Base-by-base conservation (phyloP, 2,329 filamentous ascomycete genomes). In the Basipetospora chlamydospora region DNA sequence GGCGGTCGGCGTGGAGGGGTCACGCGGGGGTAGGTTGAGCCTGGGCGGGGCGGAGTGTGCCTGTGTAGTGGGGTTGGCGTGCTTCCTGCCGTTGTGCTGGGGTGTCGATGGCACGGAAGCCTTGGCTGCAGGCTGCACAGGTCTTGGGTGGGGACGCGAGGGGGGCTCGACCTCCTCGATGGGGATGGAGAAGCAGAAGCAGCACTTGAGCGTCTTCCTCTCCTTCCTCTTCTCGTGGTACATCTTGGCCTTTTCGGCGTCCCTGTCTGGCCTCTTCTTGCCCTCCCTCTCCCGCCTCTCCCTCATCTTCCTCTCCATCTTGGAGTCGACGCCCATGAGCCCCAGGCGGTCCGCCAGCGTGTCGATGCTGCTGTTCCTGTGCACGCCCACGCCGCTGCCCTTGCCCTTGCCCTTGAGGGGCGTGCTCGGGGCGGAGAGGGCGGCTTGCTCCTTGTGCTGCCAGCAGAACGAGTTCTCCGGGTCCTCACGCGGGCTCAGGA, bases 371-470 rank as follows among this genome's bases (percentile, higher is more conserved):
- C 75, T 79, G 6, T 23, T 6, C 35, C 82, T 67, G 39, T 72
- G 65, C 46, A 77, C 69, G 37, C 78, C 56, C 4, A 77, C 70
- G 17, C 16, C 32, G 23, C 8, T 13, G 22, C 23, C 18, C 16
- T 16, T 11, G 6, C 12, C 33, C 28, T 20, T 18, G 15, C 22
- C 13, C 6, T 23, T 21, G 21, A 30, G 40, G 6, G 73, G 66
- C 2, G 64, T 60, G 42, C 58, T 66, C 13, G 63, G 64, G 30
- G 53, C 54, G 7, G 66, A 64, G 39, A 54, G 49, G 45, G 53
- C 51, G 39, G 84, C 84, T 56, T 98, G 90, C 39, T 90, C 84
- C 53, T 83, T 87, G 61, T 98, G 90, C 55, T 95, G 86, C 80
- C 83, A 94, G 64, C 88, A 96, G 59, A 86, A 95, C 34, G 78